Percentiles rank a stretch among this genome's conserved stretches.
Conservation (phyloP, 2,329 filamentous ascomycete genomes). For the Calonectria multiphialidica region DNA sequence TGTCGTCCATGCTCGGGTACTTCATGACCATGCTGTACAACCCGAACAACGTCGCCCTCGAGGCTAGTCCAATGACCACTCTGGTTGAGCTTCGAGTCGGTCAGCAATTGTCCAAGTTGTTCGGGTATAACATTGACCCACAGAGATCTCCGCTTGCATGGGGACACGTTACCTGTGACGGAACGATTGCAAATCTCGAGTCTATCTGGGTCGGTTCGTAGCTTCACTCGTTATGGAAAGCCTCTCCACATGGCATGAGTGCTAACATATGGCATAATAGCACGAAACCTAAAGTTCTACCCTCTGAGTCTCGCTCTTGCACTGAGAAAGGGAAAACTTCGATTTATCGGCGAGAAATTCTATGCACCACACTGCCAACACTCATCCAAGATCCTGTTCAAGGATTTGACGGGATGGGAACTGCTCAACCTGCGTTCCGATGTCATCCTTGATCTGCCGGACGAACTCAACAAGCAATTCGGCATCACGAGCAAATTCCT, state of each 20-base stretch:
- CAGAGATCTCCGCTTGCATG: conserved; percentile 47
- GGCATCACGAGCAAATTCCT: conserved; percentile 54
- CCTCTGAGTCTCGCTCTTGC: conserved; percentile 52
- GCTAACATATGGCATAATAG: conserved; percentile 40
- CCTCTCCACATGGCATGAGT: background rate
- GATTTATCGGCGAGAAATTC: conserved; percentile 53
- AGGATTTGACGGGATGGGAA: conserved; percentile 54
- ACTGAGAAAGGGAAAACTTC: conserved; percentile 51
- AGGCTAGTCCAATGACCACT: conserved; percentile 59
- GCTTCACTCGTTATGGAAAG: background rate
- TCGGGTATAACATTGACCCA: conserved; percentile 56
- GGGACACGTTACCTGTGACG: conserved; percentile 60
- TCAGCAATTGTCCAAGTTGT: conserved; percentile 57
- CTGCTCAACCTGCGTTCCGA: conserved; percentile 57
- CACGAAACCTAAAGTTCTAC: conserved; percentile 62
- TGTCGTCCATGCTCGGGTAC: conserved; percentile 58
- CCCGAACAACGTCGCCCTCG: conserved; percentile 61
- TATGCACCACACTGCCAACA: conserved; percentile 50
- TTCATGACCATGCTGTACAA: conserved; percentile 64
- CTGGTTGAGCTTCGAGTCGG: conserved; percentile 58
- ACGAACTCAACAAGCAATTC: conserved; percentile 51
- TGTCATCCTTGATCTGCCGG: conserved; percentile 54
- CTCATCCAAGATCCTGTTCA: conserved; percentile 49
- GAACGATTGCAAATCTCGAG: conserved; percentile 61
- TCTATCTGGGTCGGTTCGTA: conserved; percentile 55